Evolutionary conservation across 768 basidiomycete genomes (phyloP).

Genomic region (Neoboletus subvelutipes): DNA sequence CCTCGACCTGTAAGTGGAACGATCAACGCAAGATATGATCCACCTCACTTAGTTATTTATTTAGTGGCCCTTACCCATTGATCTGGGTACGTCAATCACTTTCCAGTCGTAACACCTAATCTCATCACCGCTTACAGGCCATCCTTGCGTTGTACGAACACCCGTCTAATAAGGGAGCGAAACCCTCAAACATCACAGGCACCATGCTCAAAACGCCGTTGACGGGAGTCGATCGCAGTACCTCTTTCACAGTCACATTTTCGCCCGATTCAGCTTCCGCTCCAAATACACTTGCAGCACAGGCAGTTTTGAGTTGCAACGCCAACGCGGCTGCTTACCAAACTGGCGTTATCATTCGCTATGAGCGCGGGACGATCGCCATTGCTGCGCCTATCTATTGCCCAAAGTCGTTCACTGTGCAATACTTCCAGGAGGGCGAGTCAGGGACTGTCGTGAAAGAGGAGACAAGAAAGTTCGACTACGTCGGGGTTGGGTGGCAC

Average conservation of each 20-base stretch:
- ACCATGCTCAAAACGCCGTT: constrained; percentile 75
- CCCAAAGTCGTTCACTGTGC: constrained; percentile 63
- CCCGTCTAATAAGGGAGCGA: constrained; percentile 60
- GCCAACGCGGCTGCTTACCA: constrained; percentile 49
- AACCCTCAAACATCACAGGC: constrained; percentile 60
- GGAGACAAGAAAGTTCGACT: constrained; percentile 57
- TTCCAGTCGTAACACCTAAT: neutral
- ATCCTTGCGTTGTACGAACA: constrained; percentile 79
- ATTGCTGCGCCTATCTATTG: constrained; percentile 66
- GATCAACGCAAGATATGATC: neutral
- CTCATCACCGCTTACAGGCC: constrained; percentile 47
- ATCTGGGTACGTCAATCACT: constrained; percentile 56
- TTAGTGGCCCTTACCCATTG: constrained; percentile 78
- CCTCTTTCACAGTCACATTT: constrained; percentile 74
- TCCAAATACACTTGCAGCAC: constrained; percentile 50
- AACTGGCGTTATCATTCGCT: constrained; percentile 67
- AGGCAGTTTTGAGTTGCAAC: constrained; percentile 71
- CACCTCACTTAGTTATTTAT: constrained; percentile 4
- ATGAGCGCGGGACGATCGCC: constrained; percentile 67
- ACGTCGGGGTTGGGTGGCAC: constrained; percentile 72
- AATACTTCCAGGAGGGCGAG: constrained; percentile 53
- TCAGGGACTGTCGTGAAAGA: constrained; percentile 45
- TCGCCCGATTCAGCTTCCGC: constrained; percentile 39
- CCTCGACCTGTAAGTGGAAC: constrained; percentile 68
- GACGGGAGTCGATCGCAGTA: constrained; percentile 77